These are phyloP conservation scores for Cryptococcus hybrid DNA, from an alignment of 1,284 basidiomycete genomes.

Conservation along the genomic window DNA sequence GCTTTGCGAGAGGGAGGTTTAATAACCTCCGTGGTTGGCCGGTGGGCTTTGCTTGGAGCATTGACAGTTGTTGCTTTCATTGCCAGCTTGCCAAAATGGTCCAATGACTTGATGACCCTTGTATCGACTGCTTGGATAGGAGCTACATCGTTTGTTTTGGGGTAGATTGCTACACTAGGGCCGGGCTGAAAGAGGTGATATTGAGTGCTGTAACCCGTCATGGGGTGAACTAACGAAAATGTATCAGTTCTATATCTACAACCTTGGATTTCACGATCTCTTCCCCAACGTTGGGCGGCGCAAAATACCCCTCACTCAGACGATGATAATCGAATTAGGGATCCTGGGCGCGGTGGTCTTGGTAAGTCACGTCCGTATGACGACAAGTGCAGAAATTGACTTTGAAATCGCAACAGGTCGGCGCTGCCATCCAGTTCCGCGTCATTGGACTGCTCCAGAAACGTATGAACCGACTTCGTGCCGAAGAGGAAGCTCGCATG, in stretches of 20 bases:
- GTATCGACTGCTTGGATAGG: constrained; percentile 74
- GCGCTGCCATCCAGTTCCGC: constrained; percentile 84
- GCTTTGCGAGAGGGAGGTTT: constrained; percentile 77
- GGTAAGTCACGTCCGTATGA: constrained; percentile 25
- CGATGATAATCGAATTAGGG: constrained; percentile 91
- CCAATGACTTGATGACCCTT: constrained; percentile 77
- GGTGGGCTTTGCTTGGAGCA: constrained; percentile 83
- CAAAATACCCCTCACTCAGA: constrained; percentile 79
- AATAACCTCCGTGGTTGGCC: constrained; percentile 66
- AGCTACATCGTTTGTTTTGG: constrained; percentile 86
- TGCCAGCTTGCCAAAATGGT: constrained; percentile 63
- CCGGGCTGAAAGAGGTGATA: constrained; percentile 75
- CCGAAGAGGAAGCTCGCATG: constrained; percentile 67
- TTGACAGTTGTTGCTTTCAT: constrained; percentile 58
- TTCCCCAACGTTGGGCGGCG: constrained; percentile 72
- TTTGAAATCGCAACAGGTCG: constrained; percentile 56
- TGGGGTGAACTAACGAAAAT: background rate
- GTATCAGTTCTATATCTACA: constrained; percentile 82
- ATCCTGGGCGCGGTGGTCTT: constrained; percentile 68
- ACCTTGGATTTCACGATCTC: constrained; percentile 68
- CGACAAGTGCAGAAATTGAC: too few species aligned
- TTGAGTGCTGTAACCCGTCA: background rate
- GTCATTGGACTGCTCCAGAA: constrained; percentile 73
- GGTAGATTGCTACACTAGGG: constrained; percentile 88
- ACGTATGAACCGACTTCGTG: constrained; percentile 69